Conservation (phyloP, 2,329 filamentous ascomycete genomes). For the Venturiaceae sp. region DNA sequence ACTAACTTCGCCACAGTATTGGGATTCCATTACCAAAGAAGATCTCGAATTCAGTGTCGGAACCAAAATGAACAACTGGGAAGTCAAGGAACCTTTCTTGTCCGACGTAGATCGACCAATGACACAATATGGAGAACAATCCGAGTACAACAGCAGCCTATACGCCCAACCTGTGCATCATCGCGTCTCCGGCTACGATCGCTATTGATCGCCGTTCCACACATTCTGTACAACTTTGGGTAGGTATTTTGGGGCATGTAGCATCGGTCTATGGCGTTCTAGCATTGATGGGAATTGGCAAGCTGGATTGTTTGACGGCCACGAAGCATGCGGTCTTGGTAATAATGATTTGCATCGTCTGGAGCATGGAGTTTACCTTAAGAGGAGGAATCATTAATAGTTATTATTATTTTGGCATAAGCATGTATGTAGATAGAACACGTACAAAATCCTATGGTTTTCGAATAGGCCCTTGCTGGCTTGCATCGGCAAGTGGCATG, state of each 20-base stretch:
- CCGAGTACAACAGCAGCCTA: conserved; percentile 43
- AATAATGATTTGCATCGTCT: background rate
- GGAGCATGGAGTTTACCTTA: background rate
- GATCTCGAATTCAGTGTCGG: conserved; percentile 97
- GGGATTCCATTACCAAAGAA: conserved; percentile 97
- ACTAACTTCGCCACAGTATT: conserved; percentile 55
- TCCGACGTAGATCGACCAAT: conserved; percentile 69
- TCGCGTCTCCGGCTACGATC: conserved; percentile 11
- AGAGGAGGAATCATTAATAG: background rate
- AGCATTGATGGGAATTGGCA: background rate
- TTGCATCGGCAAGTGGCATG: too few relatives aligned
- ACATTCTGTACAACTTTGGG: background rate
- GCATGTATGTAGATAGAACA: too few relatives aligned
- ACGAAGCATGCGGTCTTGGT: background rate
- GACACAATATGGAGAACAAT: conserved; percentile 64
- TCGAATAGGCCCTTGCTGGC: too few relatives aligned
- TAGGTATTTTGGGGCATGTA: background rate
- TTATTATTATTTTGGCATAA: background rate
- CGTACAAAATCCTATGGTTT: too few relatives aligned
- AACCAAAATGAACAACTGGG: conserved; percentile 93
- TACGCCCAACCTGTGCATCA: conserved; percentile 21
- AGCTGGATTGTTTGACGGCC: background rate
- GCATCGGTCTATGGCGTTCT: background rate
- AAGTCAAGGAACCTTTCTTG: conserved; percentile 77
- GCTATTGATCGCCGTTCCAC: background rate